Evolutionary conservation across 345 rosid genomes (phyloP), one percentile per base, ranked within the genome.

Genomic region (Eucalyptus urophylla): DNA sequence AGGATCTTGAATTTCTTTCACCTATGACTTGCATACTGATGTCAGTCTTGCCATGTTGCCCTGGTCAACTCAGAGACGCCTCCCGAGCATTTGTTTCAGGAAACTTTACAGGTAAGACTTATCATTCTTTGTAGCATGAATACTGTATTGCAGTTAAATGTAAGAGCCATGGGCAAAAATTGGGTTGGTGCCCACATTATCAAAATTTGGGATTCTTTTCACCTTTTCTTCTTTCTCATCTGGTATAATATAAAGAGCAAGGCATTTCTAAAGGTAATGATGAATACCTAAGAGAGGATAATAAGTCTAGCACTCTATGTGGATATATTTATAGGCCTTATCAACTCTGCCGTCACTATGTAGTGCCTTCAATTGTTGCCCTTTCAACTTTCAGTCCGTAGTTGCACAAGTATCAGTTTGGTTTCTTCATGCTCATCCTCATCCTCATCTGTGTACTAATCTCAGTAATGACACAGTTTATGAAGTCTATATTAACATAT

Each of bases 21-120:
- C 29, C 58, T 50, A 19, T 43, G 29, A 86, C 65, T 86, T 4
- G 67, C 29, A 31, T 86, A 86, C 87, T 86, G 45, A 47, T 65
- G 33, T 49, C 25, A 67, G 33, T 29, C 50, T 65, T 90, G 83
- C 29, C 69, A 11, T 88, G 88, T 88, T 85, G 22, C 44, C 90
- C 53, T 87, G 81, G 81, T 91, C 47, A 47, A 88, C 76, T 85
- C 93, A 96, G 98, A 93, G 98, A 98, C 58, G 99, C 99, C 92
- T 96, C 98, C 86, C 98, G 97, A 83, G 98, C 98, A 80, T 97
- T 97, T 91, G 95, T 98, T 91, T 97, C 99, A n/a, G 99, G 99
- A 86, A 97, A 97, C 90, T 97, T 97, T 88, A 94, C 99, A 92
- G 99, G 99, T 97, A 94, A 87, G 49, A 17, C 21, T 86, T 24